phyloP scores from a whole-genome alignment of 495 filamentous ascomycete genomes.

The Daldinia bambusicola region DNA sequence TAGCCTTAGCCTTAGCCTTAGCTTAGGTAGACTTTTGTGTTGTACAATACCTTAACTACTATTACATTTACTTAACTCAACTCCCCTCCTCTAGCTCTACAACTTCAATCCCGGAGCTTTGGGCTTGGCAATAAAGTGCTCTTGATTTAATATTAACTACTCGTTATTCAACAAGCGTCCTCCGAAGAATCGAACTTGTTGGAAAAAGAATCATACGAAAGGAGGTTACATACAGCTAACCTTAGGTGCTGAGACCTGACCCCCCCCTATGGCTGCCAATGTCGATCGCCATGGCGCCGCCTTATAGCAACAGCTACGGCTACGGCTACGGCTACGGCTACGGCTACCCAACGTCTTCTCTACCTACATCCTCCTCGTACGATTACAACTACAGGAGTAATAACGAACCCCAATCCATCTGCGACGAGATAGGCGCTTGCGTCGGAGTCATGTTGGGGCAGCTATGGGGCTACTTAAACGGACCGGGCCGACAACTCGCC shows the following conservation, averaged over 20 bases:
- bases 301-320: slow-evolving; percentile 50
- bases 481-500: slow-evolving; percentile 50
- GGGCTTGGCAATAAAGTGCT: not conserved
- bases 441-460: slow-evolving; percentile 39
- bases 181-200: too few species aligned
- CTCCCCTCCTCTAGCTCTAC: too few species aligned
- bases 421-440: slow-evolving; percentile 45
- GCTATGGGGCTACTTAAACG: slow-evolving; percentile 49
- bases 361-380: slow-evolving; percentile 32
- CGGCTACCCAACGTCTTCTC: slow-evolving; percentile 36
- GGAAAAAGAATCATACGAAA: slow-evolving; percentile 4
- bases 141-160: not conserved
- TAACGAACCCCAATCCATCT: slow-evolving; percentile 45
- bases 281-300: slow-evolving; percentile 49
- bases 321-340: slow-evolving; percentile 22
- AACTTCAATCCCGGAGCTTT: too few species aligned
- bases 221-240: slow-evolving; percentile 8
- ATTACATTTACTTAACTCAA: too few species aligned
- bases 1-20: not conserved
- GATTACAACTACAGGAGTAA: slow-evolving; percentile 36
- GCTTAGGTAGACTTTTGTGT: not conserved
- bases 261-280: slow-evolving; percentile 46
- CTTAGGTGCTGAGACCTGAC: too few species aligned
- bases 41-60: too few species aligned
- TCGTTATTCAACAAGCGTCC: too few species aligned